Base-by-base conservation (phyloP, 352 stramenopile species). In the Albugo laibachii region DNA sequence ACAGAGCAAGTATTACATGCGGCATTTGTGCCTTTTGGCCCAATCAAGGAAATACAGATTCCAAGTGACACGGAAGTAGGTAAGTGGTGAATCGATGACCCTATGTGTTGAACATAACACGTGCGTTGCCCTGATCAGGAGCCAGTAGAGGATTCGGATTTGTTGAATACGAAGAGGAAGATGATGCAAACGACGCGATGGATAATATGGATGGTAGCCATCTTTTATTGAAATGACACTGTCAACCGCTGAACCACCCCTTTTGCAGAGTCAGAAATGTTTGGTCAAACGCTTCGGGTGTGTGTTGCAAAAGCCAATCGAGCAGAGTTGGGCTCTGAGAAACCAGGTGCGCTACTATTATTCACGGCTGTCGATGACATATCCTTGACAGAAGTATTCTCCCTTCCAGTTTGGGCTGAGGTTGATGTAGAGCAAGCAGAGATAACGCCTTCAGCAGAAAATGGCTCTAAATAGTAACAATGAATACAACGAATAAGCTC, bases 171-270 rank as follows among this genome's bases (percentile, higher is more conserved):
- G 83, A 93, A 48, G 78, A 96, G 36, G 64, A 79, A 27, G 65
- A 74, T 1, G 83, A 96, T 49, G 88, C 88, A 2, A 66, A 57
- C 27, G 87, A 86, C 52, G 89, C 88, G 31, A 94, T 96, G 52
- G 92, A 97, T 50, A 97, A 97, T 64, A 96, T 97, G 86, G 80
- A 97, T 52, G 85, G 87, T 73, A 52, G n/a, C n/a, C n/a, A n/a
- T n/a, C n/a, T n/a, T n/a, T n/a, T n/a, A n/a, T n/a, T n/a, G n/a
- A n/a, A n/a, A n/a, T n/a, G n/a, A n/a, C n/a, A 20, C 31, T 40
- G 18, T n/a, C 14, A 38, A 43, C 13, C 34, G 13, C 41, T 20
- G 39, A 36, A 21, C n/a, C n/a, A n/a, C n/a, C n/a, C n/a, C n/a
- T 11, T 5, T 5, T 13, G 20, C 43, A 92, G 79, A 92, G 31